Evolutionary conservation across 805 yeast species (phyloP), one percentile per base, ranked within the genome.

Genomic region (Tetrapisispora fleetii): DNA sequence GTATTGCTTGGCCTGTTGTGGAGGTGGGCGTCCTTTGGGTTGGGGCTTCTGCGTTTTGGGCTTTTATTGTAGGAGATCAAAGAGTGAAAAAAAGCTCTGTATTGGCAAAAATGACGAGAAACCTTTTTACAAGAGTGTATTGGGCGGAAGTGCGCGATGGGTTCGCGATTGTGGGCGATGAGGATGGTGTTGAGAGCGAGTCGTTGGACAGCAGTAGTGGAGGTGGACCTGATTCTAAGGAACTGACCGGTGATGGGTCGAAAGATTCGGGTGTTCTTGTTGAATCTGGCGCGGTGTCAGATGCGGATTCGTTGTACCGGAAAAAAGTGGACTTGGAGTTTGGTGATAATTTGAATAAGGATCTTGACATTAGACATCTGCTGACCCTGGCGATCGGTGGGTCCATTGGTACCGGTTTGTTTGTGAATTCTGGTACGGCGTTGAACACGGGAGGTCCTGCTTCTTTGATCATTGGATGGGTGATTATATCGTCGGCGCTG

Each of bases 351-450:
- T 41, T 41, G 17, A 41, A 41, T 30, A 41, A 59, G 47, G 63
- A 60, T 37, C 45, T 60, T 16, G 54, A 56, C 30, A 54, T 59
- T 35, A 56, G 65, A 45, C 85, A 80, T 56, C 60, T 81, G 56
- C 79, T 80, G 54, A 80, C 82, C 77, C 75, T 82, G 52, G 80
- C 86, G 32, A 77, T 83, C 40, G 85, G 85, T 37, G 81, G 84
- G 40, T 73, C 81, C 38, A 77, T 81, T 37, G 86, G 86, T 50
- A 80, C 85, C 0, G 86, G 88, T 59, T 65, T 81, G 48, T 80
- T 82, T 52, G 76, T 81, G 46, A 85, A 85, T 49, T 74, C 83
- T 2, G 86, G 86, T 47, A 64, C 73, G 39, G 77, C 84, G 0
- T 67, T 83, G 52, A 60, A 62, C 33, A 70, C 73, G 17, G 83